phyloP scores from a whole-genome alignment of 345 rosid species.

The Dipteronia dyeriana region DNA sequence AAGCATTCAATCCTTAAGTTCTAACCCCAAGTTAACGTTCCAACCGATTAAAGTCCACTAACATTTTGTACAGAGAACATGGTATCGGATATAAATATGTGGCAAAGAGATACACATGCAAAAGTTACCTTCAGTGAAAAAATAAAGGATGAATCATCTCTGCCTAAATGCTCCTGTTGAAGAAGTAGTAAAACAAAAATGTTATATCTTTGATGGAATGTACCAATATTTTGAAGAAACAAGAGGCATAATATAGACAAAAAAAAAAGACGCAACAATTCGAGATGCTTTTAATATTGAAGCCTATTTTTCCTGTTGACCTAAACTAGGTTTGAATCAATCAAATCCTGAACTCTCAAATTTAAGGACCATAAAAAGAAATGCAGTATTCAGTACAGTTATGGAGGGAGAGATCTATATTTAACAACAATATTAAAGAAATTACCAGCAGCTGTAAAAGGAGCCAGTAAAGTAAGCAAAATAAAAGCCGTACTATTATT shows the following conservation, averaged over 20 bases:
- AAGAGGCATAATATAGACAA: background rate
- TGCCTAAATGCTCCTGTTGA: slow-evolving; percentile 83
- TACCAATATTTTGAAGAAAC: background rate
- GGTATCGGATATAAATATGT: background rate
- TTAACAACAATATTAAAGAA: slow-evolving; percentile 11
- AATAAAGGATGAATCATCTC: slow-evolving; percentile 82
- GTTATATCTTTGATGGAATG: slow-evolving; percentile 15
- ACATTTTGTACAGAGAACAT: background rate
- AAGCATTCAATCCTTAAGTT: background rate
- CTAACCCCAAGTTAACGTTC: background rate
- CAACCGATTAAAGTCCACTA: background rate
- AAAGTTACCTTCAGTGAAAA: slow-evolving; percentile 80
- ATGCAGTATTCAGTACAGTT: background rate
- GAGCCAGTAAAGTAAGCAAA: background rate
- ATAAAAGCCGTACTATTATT: background rate
- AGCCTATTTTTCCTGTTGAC: background rate
- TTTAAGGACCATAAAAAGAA: background rate
- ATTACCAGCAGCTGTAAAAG: slow-evolving; percentile 3
- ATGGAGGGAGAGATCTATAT: background rate
- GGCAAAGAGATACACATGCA: slow-evolving; percentile 16
- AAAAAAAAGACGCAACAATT: background rate
- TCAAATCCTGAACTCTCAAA: background rate
- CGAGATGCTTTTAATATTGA: background rate
- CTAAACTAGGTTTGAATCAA: background rate
- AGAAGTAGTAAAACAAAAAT: slow-evolving; percentile 9